Percentiles rank a stretch among this genome's conserved stretches.
Conservation (phyloP, 2,329 filamentous ascomycete genomes). For the Dothistroma pini region DNA sequence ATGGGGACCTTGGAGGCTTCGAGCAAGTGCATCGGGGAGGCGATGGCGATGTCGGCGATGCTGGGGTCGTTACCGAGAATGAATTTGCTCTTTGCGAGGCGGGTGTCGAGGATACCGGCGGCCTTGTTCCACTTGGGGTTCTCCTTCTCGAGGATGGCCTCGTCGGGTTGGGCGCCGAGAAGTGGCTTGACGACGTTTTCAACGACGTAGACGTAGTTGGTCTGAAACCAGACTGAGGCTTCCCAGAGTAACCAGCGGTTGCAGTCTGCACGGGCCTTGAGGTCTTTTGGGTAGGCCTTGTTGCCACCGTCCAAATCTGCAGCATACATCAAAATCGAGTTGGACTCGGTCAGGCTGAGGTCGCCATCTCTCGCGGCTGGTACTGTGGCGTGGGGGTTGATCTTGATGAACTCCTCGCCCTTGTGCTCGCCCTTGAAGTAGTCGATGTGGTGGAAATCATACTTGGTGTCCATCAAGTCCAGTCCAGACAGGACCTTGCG, state of each 20-base stretch:
- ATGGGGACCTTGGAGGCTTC: conserved; percentile 36
- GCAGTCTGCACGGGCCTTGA: conserved; percentile 38
- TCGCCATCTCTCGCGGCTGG: conserved; percentile 41
- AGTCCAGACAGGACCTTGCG: conserved; percentile 43
- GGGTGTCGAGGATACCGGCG: conserved; percentile 38
- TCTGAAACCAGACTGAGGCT: conserved; percentile 40
- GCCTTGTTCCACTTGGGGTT: conserved; percentile 37
- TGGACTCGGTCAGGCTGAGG: conserved; percentile 41
- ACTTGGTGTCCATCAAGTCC: conserved; percentile 36
- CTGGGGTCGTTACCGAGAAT: conserved; percentile 37
- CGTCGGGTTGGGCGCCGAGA: conserved; percentile 36
- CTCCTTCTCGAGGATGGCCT: conserved; percentile 35
- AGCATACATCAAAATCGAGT: conserved; percentile 43
- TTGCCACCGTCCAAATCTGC: conserved; percentile 34
- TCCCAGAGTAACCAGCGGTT: conserved; percentile 46
- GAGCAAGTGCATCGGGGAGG: conserved; percentile 40
- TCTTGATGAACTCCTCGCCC: conserved; percentile 33
- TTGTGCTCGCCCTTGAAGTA: conserved; percentile 43
- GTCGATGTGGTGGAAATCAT: conserved; percentile 38
- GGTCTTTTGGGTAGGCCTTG: conserved; percentile 40
- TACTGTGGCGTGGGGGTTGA: conserved; percentile 40
- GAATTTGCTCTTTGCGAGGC: conserved; percentile 39
- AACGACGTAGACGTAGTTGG: conserved; percentile 41
- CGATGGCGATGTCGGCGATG: conserved; percentile 43
- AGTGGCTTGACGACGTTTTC: conserved; percentile 43